Base-by-base conservation (phyloP, 768 basidiomycete genomes). In the Auricularia sp. region DNA sequence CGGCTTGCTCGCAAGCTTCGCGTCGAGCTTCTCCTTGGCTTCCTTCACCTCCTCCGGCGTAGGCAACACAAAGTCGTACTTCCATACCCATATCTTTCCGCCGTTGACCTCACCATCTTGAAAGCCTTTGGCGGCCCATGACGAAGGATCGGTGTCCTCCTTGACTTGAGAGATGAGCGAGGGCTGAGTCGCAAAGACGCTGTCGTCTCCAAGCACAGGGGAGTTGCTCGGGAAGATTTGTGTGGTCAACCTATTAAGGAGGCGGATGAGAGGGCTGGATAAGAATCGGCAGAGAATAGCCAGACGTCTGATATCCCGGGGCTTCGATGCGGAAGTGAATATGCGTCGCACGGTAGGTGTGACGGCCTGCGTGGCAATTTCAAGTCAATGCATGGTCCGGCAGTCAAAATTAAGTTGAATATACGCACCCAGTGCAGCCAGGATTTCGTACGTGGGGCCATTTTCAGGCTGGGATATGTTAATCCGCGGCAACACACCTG, bases 131-230 rank as follows among this genome's bases (percentile, higher is more conserved):
- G 69, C 69, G 3, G 35, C 61, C 74, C 74, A 75, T 14, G 69
- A 65, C 53, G 61, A 42, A 4, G 72, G 69, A 36, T 75, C 71
- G 6, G 61, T 63, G 65, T 72, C 73, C 53, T 72, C 71, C 1
- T 62, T 63, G 42, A 75, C 66, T 18, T 71, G 64, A 64, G 71
- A 71, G 61, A 75, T 70, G 36, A 75, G 73, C 39, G 71, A 72
- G 64, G 72, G 73, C 70, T 72, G 72, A 1, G 74, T 75, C 29
- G 74, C 74, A 62, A 75, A 75, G 3, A 75, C 74, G 36, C 73
- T 73, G 67, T 75, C 74, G 0, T 73, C 74, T 47, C 73, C 74
- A 10, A 75, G 72, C 71, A 75, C 74, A n/a, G 73, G 73, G n/a
- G 72, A 73, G 65, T 73, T 71, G 5, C 70, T 69, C 8, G 74